Percentiles rank a stretch among this genome's conserved stretches.
Evolutionary conservation across 768 basidiomycete genomes (phyloP).

Genomic region (Termitomyces sp.): DNA sequence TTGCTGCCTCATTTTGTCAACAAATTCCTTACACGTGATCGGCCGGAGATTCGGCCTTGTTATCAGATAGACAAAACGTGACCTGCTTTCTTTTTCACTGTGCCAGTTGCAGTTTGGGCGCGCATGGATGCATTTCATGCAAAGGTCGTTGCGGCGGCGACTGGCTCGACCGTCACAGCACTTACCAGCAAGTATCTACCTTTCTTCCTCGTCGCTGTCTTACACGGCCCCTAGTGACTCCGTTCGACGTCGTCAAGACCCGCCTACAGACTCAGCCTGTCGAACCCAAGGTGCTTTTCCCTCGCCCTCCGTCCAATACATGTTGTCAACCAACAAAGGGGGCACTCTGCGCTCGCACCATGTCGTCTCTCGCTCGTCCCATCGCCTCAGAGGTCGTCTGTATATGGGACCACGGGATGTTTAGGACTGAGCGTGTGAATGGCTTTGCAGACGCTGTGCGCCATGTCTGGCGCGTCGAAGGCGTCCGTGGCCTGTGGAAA

Average conservation of each 20-base stretch:
- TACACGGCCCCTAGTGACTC: slow-evolving; percentile 72
- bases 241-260: slow-evolving; percentile 97
- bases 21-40: slow-evolving; percentile 13
- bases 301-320: slow-evolving; percentile 44
- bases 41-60: slow-evolving; percentile 10
- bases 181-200: slow-evolving; percentile 59
- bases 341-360: slow-evolving; percentile 60
- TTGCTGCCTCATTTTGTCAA: slow-evolving; percentile 15
- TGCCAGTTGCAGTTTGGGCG: not conserved
- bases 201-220: not conserved
- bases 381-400: slow-evolving; percentile 64
- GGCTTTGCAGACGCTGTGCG: slow-evolving; percentile 84
- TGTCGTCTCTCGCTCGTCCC: slow-evolving; percentile 68
- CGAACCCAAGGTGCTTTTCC: slow-evolving; percentile 41
- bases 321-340: slow-evolving; percentile 65
- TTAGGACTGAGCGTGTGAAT: slow-evolving; percentile 65
- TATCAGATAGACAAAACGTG: slow-evolving; percentile 27
- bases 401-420: slow-evolving; percentile 68
- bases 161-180: slow-evolving; percentile 76
- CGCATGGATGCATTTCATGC: slow-evolving; percentile 72
- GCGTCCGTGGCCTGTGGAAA: slow-evolving; percentile 87
- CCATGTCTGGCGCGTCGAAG: slow-evolving; percentile 78
- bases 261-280: slow-evolving; percentile 90
- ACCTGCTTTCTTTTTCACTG: slow-evolving; percentile 1
- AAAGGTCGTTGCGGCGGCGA: slow-evolving; percentile 74